Evolutionary conservation across 306 rosid genomes (phyloP).

Genomic region (Lathyrus aphaca): DNA sequence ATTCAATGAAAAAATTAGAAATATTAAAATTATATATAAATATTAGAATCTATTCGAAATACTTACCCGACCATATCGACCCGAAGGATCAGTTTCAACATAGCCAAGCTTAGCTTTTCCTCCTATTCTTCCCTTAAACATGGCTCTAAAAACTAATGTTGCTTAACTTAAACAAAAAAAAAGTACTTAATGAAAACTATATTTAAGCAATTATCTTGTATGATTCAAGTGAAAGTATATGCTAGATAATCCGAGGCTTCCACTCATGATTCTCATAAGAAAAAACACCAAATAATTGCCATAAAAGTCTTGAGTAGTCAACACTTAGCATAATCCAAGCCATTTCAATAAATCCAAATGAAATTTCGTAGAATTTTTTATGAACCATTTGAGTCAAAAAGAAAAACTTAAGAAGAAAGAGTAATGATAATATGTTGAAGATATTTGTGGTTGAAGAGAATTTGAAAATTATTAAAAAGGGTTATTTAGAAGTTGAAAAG

Average conservation of each 20-base stretch:
- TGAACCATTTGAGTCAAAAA: conserved; percentile 56
- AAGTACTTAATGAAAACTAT: not conserved
- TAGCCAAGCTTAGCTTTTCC: conserved; percentile 53
- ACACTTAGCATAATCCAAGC: conserved; percentile 73
- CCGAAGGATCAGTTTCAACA: conserved; percentile 88
- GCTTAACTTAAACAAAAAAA: conserved; percentile 18
- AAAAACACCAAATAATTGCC: conserved; percentile 74
- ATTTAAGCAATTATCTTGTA: conserved; percentile 19
- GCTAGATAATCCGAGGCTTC: conserved; percentile 89
- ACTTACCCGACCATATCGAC: conserved; percentile 91
- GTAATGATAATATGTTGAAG: conserved; percentile 33
- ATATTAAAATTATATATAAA: not conserved
- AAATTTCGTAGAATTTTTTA: conserved; percentile 55
- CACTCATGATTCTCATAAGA: conserved; percentile 77
- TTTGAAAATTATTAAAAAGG: conserved; percentile 20
- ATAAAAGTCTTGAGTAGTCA: conserved; percentile 72
- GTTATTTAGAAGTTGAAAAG: conserved; percentile 38
- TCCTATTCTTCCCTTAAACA: conserved; percentile 54
- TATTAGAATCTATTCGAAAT: conserved; percentile 21
- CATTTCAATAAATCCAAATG: conserved; percentile 66
- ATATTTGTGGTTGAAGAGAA: conserved; percentile 46
- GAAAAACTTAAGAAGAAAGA: not conserved
- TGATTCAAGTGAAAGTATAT: conserved; percentile 10
- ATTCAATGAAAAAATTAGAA: too few relatives aligned
- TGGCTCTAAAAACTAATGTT: conserved; percentile 23